Evolutionary conservation across 169 alveolate genomes (phyloP).

Genomic region (Plasmodium vinckei): DNA sequence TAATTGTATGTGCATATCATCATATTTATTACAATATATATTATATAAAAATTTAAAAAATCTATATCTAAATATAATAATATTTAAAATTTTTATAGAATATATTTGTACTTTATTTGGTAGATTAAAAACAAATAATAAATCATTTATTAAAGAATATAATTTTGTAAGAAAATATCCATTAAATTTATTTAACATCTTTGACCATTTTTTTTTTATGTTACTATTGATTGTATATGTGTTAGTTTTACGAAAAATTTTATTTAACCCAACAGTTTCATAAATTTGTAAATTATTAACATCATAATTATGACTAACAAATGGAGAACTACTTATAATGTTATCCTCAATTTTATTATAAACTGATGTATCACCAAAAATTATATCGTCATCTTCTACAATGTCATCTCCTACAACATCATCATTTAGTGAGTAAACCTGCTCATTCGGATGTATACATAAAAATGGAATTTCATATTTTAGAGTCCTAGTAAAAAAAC

Average conservation of each 20-base stretch:
- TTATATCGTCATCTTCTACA: neutral
- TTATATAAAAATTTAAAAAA: constrained; percentile 35
- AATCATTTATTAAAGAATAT: constrained; percentile 33
- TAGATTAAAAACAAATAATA: constrained; percentile 38
- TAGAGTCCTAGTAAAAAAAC: constrained; percentile 41
- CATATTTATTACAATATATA: constrained; percentile 37
- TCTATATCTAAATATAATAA: constrained; percentile 32
- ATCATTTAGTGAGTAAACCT: neutral
- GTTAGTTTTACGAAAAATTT: too few species aligned
- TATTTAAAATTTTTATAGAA: constrained; percentile 36
- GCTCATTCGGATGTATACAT: constrained; percentile 40
- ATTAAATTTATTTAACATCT: constrained; percentile 17
- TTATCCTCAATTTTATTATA: neutral
- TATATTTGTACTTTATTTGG: constrained; percentile 63
- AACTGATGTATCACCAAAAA: neutral
- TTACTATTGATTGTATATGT: neutral
- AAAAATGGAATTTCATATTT: constrained; percentile 37
- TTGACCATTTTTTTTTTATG: neutral
- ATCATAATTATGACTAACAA: neutral
- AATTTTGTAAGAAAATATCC: neutral
- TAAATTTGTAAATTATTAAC: neutral
- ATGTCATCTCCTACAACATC: neutral
- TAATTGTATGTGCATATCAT: constrained; percentile 54
- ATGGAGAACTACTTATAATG: neutral
- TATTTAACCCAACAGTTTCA: neutral